A percentile compares a stretch with the other conserved stretches of the same genome.
Conservation (phyloP, 2,329 filamentous ascomycete species). For the Diplodia seriata region DNA sequence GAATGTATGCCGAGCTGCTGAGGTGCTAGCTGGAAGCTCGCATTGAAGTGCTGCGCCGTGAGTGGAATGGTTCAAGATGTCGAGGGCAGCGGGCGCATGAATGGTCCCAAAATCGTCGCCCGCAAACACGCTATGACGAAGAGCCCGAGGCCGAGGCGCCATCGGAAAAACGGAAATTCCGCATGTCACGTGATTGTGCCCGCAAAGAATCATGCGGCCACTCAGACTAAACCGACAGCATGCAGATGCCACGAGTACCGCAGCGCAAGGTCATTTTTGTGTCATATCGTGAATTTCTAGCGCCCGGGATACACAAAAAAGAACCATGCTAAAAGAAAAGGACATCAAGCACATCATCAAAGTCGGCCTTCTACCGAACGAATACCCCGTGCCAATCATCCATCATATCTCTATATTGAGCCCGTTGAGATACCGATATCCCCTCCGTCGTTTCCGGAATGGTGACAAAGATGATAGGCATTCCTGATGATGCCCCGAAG, state of each 20-base stretch:
- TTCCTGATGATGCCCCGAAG: constrained; percentile 46
- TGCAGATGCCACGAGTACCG: neutral
- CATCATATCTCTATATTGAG: constrained; percentile 46
- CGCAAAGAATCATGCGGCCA: neutral
- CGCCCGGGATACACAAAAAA: constrained; percentile 35
- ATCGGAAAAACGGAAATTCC: constrained; percentile 18
- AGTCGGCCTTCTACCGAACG: constrained; percentile 31
- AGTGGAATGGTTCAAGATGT: neutral
- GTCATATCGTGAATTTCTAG: constrained; percentile 36
- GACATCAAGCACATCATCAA: constrained; percentile 33
- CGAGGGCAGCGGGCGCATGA: constrained; percentile 12
- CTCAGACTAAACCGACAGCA: neutral
- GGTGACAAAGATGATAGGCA: constrained; percentile 46
- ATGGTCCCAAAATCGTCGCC: constrained; percentile 27
- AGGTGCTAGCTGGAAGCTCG: neutral
- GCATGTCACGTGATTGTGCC: neutral
- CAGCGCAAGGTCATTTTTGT: constrained; percentile 21
- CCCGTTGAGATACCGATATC: constrained; percentile 40
- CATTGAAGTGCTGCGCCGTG: constrained; percentile 1
- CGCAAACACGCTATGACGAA: constrained; percentile 32
- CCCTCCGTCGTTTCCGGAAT: constrained; percentile 31
- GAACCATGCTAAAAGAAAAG: constrained; percentile 35
- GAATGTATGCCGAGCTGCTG: neutral
- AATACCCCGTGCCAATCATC: constrained; percentile 36
- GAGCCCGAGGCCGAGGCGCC: constrained; percentile 10